These are phyloP conservation scores for Asterionellopsis glacialis DNA, from an alignment of 108 stramenopile genomes.

Conservation along the genomic window DNA sequence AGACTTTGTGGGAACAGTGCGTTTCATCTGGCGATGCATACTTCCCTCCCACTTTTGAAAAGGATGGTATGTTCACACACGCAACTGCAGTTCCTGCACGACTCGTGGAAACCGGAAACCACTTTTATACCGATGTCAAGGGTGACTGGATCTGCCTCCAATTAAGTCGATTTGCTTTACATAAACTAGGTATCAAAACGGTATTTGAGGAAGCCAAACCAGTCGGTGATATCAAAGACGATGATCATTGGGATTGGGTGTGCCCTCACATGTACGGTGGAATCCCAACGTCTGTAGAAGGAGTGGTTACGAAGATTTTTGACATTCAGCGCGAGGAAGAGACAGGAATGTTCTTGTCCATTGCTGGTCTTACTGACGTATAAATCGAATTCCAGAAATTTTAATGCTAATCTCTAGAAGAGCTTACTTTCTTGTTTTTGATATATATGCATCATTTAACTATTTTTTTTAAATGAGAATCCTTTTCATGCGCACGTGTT, in stretches of 20 bases:
- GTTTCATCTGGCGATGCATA: conserved; percentile 45
- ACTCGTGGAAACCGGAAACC: conserved; percentile 73
- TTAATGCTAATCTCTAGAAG: too few species aligned
- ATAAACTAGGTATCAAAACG: conserved; percentile 59
- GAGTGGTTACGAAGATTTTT: conserved; percentile 57
- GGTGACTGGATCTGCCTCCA: conserved; percentile 85
- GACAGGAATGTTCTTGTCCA: conserved; percentile 54
- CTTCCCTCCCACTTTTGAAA: conserved; percentile 78
- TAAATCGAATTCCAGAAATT: too few species aligned
- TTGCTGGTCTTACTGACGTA: conserved; percentile 40
- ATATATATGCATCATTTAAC: too few species aligned
- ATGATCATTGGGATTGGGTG: conserved; percentile 32
- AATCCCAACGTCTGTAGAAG: conserved; percentile 49
- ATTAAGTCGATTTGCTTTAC: conserved; percentile 36
- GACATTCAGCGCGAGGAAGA: conserved; percentile 55
- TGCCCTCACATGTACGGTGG: conserved; percentile 86
- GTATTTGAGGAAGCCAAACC: conserved; percentile 63
- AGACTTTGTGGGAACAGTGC: conserved; percentile 58
- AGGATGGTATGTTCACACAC: conserved; percentile 79
- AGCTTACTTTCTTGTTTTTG: too few species aligned
- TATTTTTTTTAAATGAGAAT: too few species aligned
- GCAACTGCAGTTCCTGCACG: conserved; percentile 67
- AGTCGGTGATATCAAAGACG: conserved; percentile 49
- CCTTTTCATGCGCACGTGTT: too few species aligned
- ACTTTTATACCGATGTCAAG: conserved; percentile 55